Base-by-base conservation (phyloP, 129 eudicot genomes). In the Flaveria brownii region DNA sequence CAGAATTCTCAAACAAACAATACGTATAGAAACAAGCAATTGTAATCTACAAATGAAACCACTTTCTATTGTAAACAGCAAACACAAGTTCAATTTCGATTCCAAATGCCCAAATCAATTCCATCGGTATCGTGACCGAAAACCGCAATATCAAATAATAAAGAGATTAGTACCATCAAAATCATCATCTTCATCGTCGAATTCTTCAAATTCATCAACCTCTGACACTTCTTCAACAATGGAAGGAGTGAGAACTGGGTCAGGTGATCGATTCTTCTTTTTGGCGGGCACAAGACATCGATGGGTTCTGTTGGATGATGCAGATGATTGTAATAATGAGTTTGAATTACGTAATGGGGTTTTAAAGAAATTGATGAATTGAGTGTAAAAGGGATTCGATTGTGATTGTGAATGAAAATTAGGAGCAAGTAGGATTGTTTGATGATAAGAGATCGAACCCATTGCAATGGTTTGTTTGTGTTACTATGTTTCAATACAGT, bases 201-300 rank as follows among this genome's bases (percentile, higher is more conserved):
- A 82, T 10, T 81, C 84, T 30, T 88, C 84, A 55, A 81, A 86
- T 11, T 82, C 93, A 63, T 83, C 91, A 28, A 82, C 82, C 56
- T 61, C 75, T 16, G 78, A 59, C 4, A 86, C 85, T 77, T 85
- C 85, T 55, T 88, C 85, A 54, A 86, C 82, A 33, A 88, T 72
- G 43, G 92, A 88, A 63, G 92, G 95, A 55, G 36, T 77, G 51
- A 88, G 74, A 76, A 84, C 30, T 22, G 89, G 62, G 73, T 85
- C 86, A 12, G 85, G 54, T 39, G 83, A 68, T 5, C 83, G 78
- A 66, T 70, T 83, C 25, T 76, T 83, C 82, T 86, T 91, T 75
- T 83, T 85, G 52, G 92, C 95, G n/a, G 70, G 52, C 23, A 86
- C 81, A 5, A 71, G 56, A 51, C 30, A 75, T 0, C 28, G 6